Percentiles rank a stretch among this genome's conserved stretches.
Conservation (phyloP, 2,329 filamentous ascomycete species). For the Ceratocystis harringtonii region DNA sequence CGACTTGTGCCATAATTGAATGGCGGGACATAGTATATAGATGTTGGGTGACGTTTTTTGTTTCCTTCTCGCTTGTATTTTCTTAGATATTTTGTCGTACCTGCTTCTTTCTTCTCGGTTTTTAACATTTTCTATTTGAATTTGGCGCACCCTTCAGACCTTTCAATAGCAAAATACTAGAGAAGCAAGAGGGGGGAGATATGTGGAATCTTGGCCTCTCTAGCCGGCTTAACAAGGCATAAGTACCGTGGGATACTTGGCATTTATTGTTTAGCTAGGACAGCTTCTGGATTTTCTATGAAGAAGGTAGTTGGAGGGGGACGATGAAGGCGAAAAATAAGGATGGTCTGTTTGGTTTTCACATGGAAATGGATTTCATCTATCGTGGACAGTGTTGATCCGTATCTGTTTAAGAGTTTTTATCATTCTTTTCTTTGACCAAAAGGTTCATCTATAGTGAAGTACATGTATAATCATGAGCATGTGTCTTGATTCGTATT, state of each 20-base stretch:
- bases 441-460: not conserved
- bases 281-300: not conserved
- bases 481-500: not conserved
- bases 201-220: conserved; percentile 16
- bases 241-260: conserved; percentile 17
- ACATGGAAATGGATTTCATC: conserved; percentile 9
- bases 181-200: not conserved
- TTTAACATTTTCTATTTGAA: not conserved
- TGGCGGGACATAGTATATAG: conserved; percentile 2
- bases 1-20: not conserved
- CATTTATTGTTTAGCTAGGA: not conserved
- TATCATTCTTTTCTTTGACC: not conserved
- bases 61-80: not conserved
- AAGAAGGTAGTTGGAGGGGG: not conserved
- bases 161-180: not conserved
- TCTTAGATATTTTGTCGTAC: not conserved
- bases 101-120: not conserved
- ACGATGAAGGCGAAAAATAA: not conserved
- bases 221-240: not conserved
- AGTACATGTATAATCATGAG: not conserved
- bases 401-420: not conserved
- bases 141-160: not conserved
- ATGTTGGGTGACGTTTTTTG: conserved; percentile 7
- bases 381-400: conserved; percentile 12
- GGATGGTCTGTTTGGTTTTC: conserved; percentile 1